Base-by-base conservation (phyloP, 2,329 filamentous ascomycete species). In the Dothistroma septosporum region DNA sequence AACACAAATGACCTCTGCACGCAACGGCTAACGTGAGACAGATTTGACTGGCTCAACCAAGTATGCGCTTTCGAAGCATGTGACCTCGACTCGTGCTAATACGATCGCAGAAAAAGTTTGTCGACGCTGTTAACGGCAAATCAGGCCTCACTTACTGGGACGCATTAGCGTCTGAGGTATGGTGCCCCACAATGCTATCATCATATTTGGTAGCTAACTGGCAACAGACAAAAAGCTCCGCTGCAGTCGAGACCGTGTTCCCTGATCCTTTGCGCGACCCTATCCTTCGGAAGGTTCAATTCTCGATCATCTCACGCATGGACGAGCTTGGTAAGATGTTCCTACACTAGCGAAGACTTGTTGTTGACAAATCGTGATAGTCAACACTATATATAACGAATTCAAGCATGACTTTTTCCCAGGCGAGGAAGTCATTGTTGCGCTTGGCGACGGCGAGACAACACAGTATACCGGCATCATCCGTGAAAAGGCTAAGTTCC, bases 91-190 rank as follows among this genome's bases (percentile, higher is more conserved):
- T 12, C 1, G 67, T 72, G 46, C 73, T 58, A 37, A 49, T 10
- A 19, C 19, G 0, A n/a, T 32, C 21, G 41, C 69, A 93, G 87
- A 90, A 87, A 72, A 87, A 89, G 58, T 99, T 97, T 76, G 96
- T 95, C 63, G 96, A 95, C 76, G 90, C 96, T 74, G 95, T 97
- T 66, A 96, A 92, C 12, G 94, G 94, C 57, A 93, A 96, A 75
- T 95, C 92, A 32, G 89, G 89, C 57, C 81, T 97, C 66, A 93
- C 86, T 3, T 99, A 95, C 76, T 97, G 97, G 72, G 91, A 96
- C 68, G 94, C 94, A 28, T 83, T 93, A 32, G 69, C 71, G 37
- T 74, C 72, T 19, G 73, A 75, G 72, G 73, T 75, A 66, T 52
- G 69, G 55, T 50, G 54, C 63, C 57, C 61, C 54, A 59, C 53